Percentiles rank a stretch among this genome's conserved stretches.
Evolutionary conservation across 2,329 filamentous ascomycete genomes (phyloP).

Genomic region (Microsporum ferrugineum): DNA sequence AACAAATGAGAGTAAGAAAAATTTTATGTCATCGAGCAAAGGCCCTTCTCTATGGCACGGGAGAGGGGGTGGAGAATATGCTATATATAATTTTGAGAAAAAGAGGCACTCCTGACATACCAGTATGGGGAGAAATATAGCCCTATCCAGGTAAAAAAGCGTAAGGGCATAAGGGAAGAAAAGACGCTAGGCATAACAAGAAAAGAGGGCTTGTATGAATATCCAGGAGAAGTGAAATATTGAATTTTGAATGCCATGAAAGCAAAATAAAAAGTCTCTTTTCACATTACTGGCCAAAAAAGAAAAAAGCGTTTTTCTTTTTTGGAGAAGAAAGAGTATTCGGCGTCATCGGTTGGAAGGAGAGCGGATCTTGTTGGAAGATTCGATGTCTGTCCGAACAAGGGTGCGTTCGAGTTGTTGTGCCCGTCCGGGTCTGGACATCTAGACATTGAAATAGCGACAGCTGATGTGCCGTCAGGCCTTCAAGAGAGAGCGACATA

Average conservation of each 20-base stretch:
- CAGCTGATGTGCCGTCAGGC: not conserved
- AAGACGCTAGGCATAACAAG: not conserved
- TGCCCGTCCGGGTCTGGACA: not conserved
- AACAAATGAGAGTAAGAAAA: not conserved
- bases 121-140: not conserved
- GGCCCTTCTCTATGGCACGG: not conserved
- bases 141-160: not conserved
- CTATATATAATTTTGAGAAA: not conserved
- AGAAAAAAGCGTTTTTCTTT: not conserved
- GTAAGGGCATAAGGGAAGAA: not conserved
- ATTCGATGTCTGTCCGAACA: not conserved
- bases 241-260: not conserved
- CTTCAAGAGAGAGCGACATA: not conserved
- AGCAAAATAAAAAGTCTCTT: not conserved
- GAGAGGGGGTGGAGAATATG: not conserved
- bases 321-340: not conserved
- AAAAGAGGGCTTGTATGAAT: not conserved
- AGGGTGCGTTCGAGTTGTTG: not conserved
- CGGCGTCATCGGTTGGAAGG: not conserved
- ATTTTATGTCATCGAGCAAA: not conserved
- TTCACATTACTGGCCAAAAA: not conserved
- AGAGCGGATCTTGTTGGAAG: not conserved
- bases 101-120: not conserved
- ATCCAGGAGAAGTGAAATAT: not conserved
- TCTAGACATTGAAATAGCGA: not conserved